Evolutionary conservation across 2,329 filamentous ascomycete genomes (phyloP).

Genomic region (Arthrobotrys sphaeroides): DNA sequence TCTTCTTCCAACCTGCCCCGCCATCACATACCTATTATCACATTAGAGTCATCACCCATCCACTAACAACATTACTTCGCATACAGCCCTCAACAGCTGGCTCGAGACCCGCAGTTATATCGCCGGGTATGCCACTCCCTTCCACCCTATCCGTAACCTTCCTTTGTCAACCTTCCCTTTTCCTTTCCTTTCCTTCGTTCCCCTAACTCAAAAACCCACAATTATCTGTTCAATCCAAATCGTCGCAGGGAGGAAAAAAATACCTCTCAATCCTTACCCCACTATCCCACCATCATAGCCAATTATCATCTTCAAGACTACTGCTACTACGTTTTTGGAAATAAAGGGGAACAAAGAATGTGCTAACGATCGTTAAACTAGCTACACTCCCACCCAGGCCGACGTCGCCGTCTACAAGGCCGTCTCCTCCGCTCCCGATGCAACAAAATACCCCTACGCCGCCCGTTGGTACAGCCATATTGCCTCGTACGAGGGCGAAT

Average conservation of each 20-base stretch:
- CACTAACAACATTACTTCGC: too few relatives aligned
- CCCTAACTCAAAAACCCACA: conserved; percentile 74
- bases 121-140: conserved; percentile 73
- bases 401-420: conserved; percentile 97
- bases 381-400: conserved; percentile 79
- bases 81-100: conserved; percentile 72
- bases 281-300: too few relatives aligned
- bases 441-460: conserved; percentile 89
- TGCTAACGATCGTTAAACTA: too few relatives aligned
- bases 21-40: too few relatives aligned
- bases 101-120: conserved; percentile 81
- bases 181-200: conserved; percentile 67
- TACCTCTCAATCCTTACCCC: too few relatives aligned
- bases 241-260: neutral
- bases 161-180: conserved; percentile 52
- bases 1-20: conserved; percentile 27
- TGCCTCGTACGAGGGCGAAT: conserved; percentile 89
- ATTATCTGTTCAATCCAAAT: too few relatives aligned
- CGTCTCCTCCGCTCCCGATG: conserved; percentile 76
- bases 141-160: too few relatives aligned
- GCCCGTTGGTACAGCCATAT: conserved; percentile 99
- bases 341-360: too few relatives aligned
- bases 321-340: conserved; percentile 93
- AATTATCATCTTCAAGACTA: too few relatives aligned
- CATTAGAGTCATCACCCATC: too few relatives aligned